Evolutionary conservation across 495 filamentous ascomycete genomes (phyloP).

Genomic region (Baudoinia panamericana): DNA sequence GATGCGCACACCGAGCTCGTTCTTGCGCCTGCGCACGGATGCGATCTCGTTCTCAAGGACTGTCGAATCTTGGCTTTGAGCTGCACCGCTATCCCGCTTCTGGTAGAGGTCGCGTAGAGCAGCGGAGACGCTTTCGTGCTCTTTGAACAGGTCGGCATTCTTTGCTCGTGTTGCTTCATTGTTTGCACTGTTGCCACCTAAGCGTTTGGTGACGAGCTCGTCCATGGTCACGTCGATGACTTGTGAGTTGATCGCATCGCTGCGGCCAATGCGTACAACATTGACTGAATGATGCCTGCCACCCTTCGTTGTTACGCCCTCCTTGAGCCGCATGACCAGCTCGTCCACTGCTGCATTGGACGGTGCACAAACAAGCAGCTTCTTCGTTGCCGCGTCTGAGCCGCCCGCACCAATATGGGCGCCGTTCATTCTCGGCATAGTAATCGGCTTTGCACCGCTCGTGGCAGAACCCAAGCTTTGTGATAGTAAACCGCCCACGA

Average conservation of each 20-base stretch:
- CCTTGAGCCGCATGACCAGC: slow-evolving; percentile 81
- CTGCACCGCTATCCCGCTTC: slow-evolving; percentile 56
- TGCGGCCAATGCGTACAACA: slow-evolving; percentile 81
- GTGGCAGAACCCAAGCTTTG: slow-evolving; percentile 32
- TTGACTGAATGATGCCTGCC: slow-evolving; percentile 61
- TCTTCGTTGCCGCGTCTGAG: slow-evolving; percentile 41
- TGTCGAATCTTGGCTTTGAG: slow-evolving; percentile 46
- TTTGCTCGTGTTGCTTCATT: slow-evolving; percentile 39
- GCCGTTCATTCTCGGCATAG: slow-evolving; percentile 17
- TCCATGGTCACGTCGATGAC: slow-evolving; percentile 90
- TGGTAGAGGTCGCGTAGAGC: slow-evolving; percentile 47
- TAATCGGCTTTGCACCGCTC: slow-evolving; percentile 20
- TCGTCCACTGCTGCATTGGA: slow-evolving; percentile 98
- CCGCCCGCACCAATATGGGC: neutral
- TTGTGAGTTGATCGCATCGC: slow-evolving; percentile 80
- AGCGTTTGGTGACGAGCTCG: slow-evolving; percentile 65
- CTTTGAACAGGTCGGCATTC: slow-evolving; percentile 64
- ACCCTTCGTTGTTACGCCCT: slow-evolving; percentile 65
- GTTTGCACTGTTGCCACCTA: slow-evolving; percentile 41
- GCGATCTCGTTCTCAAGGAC: slow-evolving; percentile 68
- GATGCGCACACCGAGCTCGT: slow-evolving; percentile 62
- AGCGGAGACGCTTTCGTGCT: slow-evolving; percentile 64
- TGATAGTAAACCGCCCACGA: slow-evolving; percentile 77
- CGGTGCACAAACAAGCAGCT: slow-evolving; percentile 86
- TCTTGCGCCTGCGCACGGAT: slow-evolving; percentile 55